Conservation (phyloP, 768 basidiomycete species). For the Tulasnella sp. region DNA sequence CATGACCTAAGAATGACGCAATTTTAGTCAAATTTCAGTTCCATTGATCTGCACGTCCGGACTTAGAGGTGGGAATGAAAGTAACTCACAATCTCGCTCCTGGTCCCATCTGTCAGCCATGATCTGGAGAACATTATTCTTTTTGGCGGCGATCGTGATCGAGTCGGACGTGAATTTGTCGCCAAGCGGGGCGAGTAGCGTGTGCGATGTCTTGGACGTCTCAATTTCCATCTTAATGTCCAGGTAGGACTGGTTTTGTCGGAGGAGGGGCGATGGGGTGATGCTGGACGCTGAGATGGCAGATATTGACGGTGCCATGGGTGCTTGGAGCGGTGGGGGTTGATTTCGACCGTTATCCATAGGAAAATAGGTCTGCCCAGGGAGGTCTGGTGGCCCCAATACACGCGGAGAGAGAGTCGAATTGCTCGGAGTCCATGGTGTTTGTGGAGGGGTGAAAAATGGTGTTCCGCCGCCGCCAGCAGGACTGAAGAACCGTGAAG, state of each 20-base stretch:
- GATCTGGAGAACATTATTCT: conserved; percentile 21
- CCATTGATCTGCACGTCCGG: too few species aligned
- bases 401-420: background rate
- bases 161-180: conserved; percentile 22
- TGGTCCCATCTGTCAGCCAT: conserved; percentile 24
- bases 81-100: conserved; percentile 22
- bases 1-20: conserved; percentile 18
- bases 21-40: background rate
- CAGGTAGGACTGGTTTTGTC: conserved; percentile 10
- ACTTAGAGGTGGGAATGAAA: background rate
- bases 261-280: conserved; percentile 12
- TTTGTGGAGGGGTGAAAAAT: conserved; percentile 13
- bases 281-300: conserved; percentile 2
- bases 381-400: too few species aligned
- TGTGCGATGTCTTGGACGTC: conserved; percentile 18
- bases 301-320: conserved; percentile 15
- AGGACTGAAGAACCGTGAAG: conserved; percentile 12
- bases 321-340: background rate
- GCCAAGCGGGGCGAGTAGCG: conserved; percentile 21
- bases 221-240: conserved; percentile 22
- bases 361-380: conserved; percentile 7
- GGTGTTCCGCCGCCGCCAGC: background rate
- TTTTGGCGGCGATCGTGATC: conserved; percentile 23
- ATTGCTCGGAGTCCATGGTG: conserved; percentile 6
- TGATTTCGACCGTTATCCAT: conserved; percentile 1